Base-by-base conservation (phyloP, 768 basidiomycete species). In the Tylopilus plumbeoviolaceoides region DNA sequence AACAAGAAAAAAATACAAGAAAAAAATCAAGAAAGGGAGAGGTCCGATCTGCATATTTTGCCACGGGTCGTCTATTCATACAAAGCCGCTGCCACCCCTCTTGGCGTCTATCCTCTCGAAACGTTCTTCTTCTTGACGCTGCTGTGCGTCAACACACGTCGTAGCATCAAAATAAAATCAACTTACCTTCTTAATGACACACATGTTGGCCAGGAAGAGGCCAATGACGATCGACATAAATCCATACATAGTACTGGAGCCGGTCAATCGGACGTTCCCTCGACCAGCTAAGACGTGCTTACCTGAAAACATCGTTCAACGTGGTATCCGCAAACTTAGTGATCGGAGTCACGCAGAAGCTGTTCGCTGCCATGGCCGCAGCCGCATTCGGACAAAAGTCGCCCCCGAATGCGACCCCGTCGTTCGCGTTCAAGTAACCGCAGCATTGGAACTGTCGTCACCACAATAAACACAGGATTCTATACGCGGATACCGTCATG, bases 21-120 rank as follows among this genome's bases (percentile, higher is more conserved):
- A 46, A 20, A 1, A 4, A 18, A 5, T 3, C 28, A n/a, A 38
- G n/a, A 38, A 17, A 38, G 15, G 28, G 38, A 20, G 15, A 39
- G 18, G 38, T 39, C 18, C 18, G 2, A 12, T 40, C 39, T 9
- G 38, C 38, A 10, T 20, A 40, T 40, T 10, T 10, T 20, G 15
- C 10, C 31, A 12, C 0, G 9, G 18, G 10, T 31, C 31, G 44
- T 44, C 45, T 49, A 25, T 54, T 80, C 72, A 95, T 56, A 94
- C 91, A 62, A 95, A 95, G 56, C 90, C 89, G 56, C 77, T 74
- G 46, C 91, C 90, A 57, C 90, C 91, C 58, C 89, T 85, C 73
- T 95, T 95, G 51, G 82, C 81, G 59, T 95, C 91, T 57, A 95
- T 95, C 72, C 78, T 87, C 76, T 81, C 84, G 78, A 95, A 95